Percentiles rank a stretch among this genome's conserved stretches.
These are phyloP conservation scores for Ballota nigra DNA, from an alignment of 257 asterid genomes.

Conservation along the genomic window DNA sequence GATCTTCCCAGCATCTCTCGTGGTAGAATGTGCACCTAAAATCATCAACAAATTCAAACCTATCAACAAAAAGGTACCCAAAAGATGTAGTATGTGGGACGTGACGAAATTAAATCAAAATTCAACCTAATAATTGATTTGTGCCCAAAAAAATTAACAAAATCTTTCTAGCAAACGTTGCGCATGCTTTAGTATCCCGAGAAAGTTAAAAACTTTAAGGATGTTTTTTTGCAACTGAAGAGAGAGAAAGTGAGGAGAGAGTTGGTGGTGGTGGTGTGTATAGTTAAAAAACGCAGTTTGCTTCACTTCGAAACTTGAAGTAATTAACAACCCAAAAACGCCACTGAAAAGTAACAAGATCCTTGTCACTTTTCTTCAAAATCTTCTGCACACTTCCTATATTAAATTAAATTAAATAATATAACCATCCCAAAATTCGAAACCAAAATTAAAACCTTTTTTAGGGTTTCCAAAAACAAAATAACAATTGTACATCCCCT, in stretches of 20 bases:
- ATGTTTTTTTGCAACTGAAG: conserved; percentile 15
- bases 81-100: too few species aligned
- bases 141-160: background rate
- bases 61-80: background rate
- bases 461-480: conserved; percentile 24
- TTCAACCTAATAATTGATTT: background rate
- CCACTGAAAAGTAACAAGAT: conserved; percentile 18
- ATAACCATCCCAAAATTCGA: background rate
- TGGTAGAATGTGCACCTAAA: conserved; percentile 80
- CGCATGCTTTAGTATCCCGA: conserved; percentile 76
- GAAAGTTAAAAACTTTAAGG: conserved; percentile 46
- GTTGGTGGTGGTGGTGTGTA: background rate
- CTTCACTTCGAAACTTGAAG: conserved; percentile 39
- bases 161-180: conserved; percentile 31
- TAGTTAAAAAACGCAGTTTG: background rate
- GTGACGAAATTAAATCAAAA: background rate
- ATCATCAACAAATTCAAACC: conserved; percentile 1
- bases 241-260: background rate
- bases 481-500: background rate
- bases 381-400: conserved; percentile 17
- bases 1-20: conserved; percentile 74
- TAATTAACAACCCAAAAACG: conserved; percentile 9
- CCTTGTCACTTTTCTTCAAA: conserved; percentile 6
- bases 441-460: background rate
- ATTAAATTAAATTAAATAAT: background rate